Conservation (phyloP, 805 yeast genomes). For the Pichia pseudocactophila region DNA sequence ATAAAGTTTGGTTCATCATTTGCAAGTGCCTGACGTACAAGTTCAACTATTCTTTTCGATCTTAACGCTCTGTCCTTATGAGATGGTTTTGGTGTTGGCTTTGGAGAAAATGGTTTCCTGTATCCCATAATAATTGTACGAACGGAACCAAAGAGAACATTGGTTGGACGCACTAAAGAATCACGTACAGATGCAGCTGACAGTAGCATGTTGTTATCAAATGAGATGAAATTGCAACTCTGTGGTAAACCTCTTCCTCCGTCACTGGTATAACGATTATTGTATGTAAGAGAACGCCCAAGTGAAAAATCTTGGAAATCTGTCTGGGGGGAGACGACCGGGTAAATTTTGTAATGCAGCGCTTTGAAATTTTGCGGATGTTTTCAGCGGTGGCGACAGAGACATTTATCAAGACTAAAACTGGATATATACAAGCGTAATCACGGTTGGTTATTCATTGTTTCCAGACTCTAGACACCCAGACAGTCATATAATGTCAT, state of each 20-base stretch:
- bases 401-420: background rate
- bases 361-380: no score
- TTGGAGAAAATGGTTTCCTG: constrained; percentile 23
- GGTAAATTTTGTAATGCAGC: no score
- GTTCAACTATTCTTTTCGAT: constrained; percentile 23
- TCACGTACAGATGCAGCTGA: background rate
- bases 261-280: no score
- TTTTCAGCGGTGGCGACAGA: background rate
- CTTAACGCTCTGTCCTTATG: constrained; percentile 18
- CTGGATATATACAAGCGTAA: background rate
- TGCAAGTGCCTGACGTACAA: constrained; percentile 40
- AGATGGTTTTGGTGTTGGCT: constrained; percentile 14
- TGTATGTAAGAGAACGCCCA: no score
- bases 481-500: constrained; percentile 8
- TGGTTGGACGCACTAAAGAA: background rate
- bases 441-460: background rate
- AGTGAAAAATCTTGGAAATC: no score
- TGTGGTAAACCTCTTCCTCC: no score
- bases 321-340: no score
- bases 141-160: constrained; percentile 4
- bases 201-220: background rate
- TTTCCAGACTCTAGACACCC: background rate
- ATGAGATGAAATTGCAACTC: no score
- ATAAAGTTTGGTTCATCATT: constrained; percentile 70
- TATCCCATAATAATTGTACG: constrained; percentile 25